Evolutionary conservation across 1,284 basidiomycete species (phyloP).

Genomic region (Macrocystidia cucumis): DNA sequence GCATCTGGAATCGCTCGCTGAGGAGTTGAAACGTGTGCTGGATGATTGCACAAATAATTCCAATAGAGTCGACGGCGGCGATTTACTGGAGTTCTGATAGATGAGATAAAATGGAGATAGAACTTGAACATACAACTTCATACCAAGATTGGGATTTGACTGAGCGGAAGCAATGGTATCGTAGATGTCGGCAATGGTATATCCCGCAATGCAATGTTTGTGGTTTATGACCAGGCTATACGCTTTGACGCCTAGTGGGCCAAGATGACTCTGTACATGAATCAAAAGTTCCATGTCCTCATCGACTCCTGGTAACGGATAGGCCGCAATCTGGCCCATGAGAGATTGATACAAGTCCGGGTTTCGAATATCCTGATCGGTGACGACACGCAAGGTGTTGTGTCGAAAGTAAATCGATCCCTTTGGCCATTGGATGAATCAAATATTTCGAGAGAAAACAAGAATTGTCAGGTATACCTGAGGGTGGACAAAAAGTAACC

Average conservation of each 20-base stretch:
- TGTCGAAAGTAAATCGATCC: constrained; percentile 46
- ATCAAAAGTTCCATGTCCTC: constrained; percentile 35
- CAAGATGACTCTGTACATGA: constrained; percentile 16
- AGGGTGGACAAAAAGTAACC: constrained; percentile 25
- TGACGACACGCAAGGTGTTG: constrained; percentile 25
- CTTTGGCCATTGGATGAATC: constrained; percentile 13
- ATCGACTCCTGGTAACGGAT: constrained; percentile 19
- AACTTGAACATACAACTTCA: too few species aligned
- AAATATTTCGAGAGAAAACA: constrained; percentile 13
- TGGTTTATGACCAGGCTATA: constrained; percentile 33
- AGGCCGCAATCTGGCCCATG: constrained; percentile 17
- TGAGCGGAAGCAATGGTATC: constrained; percentile 18
- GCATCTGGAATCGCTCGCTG: constrained; percentile 34
- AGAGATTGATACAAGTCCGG: constrained; percentile 21
- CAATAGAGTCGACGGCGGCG: constrained; percentile 39
- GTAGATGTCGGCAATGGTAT: constrained; percentile 23
- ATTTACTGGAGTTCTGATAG: constrained; percentile 37
- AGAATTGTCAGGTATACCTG: constrained; percentile 14
- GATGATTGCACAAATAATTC: constrained; percentile 42
- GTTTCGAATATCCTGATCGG: constrained; percentile 39
- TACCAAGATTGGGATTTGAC: too few species aligned
- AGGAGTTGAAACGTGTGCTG: constrained; percentile 32
- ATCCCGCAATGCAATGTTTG: constrained; percentile 30
- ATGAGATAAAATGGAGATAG: too few species aligned
- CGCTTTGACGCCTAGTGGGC: constrained; percentile 9